These are phyloP conservation scores for Chrysosporium queenslandicum DNA, from an alignment of 2,329 filamentous ascomycete species.

Conservation along the genomic window DNA sequence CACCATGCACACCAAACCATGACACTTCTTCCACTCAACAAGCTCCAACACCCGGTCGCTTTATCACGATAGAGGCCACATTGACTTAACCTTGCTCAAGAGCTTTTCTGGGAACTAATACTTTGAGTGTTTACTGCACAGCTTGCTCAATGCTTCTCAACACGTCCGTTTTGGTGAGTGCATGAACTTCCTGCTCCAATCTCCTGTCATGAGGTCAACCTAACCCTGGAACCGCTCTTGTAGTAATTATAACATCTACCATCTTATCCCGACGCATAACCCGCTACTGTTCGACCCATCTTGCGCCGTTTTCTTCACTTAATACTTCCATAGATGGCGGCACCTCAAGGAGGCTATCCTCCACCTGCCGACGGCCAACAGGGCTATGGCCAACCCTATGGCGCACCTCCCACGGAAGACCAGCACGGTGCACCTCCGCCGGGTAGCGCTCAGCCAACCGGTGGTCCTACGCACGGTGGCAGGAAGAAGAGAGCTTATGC, in stretches of 20 bases:
- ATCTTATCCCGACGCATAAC: background rate
- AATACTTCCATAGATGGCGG: conserved; percentile 33
- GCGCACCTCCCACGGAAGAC: conserved; percentile 24
- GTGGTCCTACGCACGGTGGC: conserved; percentile 24
- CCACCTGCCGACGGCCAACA: conserved; percentile 33
- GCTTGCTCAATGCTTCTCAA: conserved; percentile 2
- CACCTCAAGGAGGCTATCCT: conserved; percentile 44
- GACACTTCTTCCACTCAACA: conserved; percentile 2
- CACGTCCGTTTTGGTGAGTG: conserved; percentile 5
- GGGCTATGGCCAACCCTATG: conserved; percentile 39
- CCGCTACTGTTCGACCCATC: background rate
- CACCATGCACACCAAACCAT: conserved; percentile 11
- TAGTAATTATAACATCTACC: background rate
- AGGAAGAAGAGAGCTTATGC: conserved; percentile 90
- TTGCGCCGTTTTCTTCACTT: conserved; percentile 9
- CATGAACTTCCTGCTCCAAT: background rate
- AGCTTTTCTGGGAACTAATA: background rate
- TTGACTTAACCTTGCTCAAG: background rate
- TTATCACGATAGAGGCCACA: conserved; percentile 4
- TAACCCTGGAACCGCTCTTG: background rate
- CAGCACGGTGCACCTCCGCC: conserved; percentile 9
- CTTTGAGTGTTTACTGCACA: background rate
- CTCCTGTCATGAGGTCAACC: background rate
- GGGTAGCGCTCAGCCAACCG: conserved; percentile 5
- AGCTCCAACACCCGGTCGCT: background rate